phyloP scores from a whole-genome alignment of 208 protist species.

The Vickermania ingenoplastis region DNA sequence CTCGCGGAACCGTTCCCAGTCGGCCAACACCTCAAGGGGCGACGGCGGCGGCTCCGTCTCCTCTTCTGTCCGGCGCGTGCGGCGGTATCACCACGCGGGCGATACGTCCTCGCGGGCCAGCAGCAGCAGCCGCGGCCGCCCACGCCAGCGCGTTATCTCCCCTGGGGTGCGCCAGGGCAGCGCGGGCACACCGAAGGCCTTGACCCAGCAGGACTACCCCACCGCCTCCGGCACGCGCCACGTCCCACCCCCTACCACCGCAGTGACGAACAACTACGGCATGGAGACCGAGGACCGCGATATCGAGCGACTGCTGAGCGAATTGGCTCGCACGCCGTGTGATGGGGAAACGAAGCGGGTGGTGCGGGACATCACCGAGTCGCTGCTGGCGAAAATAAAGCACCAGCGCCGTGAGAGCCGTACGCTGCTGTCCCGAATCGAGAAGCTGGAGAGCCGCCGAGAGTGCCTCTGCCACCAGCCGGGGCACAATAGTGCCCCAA shows the following conservation, averaged over 20 bases:
- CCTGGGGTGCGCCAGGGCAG: not conserved
- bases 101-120: not conserved
- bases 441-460: conserved; percentile 34
- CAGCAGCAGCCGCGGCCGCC: not conserved
- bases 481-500: not conserved
- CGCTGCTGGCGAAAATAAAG: conserved; percentile 20
- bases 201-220: no score
- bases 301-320: conserved; percentile 15
- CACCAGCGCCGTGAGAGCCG: conserved; percentile 17
- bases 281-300: conserved; percentile 10
- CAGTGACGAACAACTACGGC: not conserved
- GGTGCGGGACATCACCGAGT: conserved; percentile 24
- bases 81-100: conserved; percentile 4
- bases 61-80: not conserved
- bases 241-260: not conserved
- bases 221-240: no score
- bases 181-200: not conserved
- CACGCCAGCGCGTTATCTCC: not conserved
- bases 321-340: conserved; percentile 17
- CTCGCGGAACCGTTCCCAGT: conserved; percentile 16
- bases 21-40: conserved; percentile 2
- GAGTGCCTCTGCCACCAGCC: conserved; percentile 26
- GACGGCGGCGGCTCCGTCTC: not conserved
- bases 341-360: conserved; percentile 16
- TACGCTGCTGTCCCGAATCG: conserved; percentile 30